Conservation (phyloP, 2,329 filamentous ascomycete genomes). For the Ophiocordyceps australis region DNA sequence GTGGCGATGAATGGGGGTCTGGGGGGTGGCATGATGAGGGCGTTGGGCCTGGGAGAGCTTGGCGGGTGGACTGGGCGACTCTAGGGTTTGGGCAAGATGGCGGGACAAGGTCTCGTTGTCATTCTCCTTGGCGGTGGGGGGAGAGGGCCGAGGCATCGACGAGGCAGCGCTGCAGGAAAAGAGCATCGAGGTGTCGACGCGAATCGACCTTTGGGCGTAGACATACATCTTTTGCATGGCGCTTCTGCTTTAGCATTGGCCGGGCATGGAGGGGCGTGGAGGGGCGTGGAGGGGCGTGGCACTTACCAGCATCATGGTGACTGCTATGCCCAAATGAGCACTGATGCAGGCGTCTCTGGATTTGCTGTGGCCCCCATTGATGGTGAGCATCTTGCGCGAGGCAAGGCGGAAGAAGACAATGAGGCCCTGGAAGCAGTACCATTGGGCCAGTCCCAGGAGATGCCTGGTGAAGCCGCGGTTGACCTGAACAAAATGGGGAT, state of each 20-base stretch:
- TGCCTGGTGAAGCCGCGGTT: conserved; percentile 40
- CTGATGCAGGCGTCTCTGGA: conserved; percentile 23
- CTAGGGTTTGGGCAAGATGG: conserved; percentile 13
- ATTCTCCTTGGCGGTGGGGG: conserved; percentile 9
- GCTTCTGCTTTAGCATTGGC: conserved; percentile 6
- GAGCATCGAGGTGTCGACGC: conserved; percentile 37
- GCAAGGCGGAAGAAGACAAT: conserved; percentile 35
- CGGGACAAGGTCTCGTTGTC: conserved; percentile 25
- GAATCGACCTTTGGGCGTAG: conserved; percentile 25
- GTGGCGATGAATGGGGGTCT: no score
- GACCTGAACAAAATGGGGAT: conserved; percentile 43
- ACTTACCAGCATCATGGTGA: conserved; percentile 35
- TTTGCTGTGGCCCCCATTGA: conserved; percentile 17
- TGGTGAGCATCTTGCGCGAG: conserved; percentile 22
- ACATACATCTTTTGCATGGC: conserved; percentile 30
- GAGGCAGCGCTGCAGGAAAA: no score
- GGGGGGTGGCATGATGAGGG: no score
- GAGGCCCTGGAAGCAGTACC: conserved; percentile 47
- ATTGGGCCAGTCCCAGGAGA: conserved; percentile 40
- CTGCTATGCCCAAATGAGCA: conserved; percentile 35
- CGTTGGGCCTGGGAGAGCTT: no score
- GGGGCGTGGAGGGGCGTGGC: no score
- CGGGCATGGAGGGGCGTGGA: conserved; percentile 2
- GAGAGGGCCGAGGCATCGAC: no score
- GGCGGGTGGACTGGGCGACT: no score